Evolutionary conservation across 2,329 filamentous ascomycete genomes (phyloP), one percentile per base, ranked within the genome.

Genomic region (Ilyonectria sp.): DNA sequence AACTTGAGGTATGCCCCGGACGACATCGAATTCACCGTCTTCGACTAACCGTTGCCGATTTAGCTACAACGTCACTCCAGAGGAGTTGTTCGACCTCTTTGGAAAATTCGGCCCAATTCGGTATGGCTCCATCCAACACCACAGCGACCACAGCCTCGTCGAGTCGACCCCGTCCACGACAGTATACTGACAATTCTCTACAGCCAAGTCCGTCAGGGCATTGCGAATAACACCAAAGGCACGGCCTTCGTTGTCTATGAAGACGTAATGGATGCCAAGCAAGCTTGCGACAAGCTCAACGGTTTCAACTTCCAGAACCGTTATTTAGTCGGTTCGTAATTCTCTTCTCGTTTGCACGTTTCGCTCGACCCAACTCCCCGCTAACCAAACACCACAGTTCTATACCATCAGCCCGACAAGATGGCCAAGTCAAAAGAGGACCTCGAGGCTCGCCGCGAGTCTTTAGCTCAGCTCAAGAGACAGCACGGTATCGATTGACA

Each of bases 271-370:
- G 96, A 99, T 88, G 95, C 96, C 75, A 99, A 99, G 87, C 92
- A 94, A 85, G 96, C 96, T 80, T 98, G 96, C 88, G 96, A 99
- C 87, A 98, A 98, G 87, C 89, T 99, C 82, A 99, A 99, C 87
- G 96, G 96, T 81, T 99, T 97, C 91, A 99, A 99, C 87, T 99
- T 99, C 84, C 96, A 99, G 87, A 97, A 95, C 86, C 93, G 96
- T 82, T 99, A 99, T 85, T 93, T 99, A 77, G 96, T 99, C 79
- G 94, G 94, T 97, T 90, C 69, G 94, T 90, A 26, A 40, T 52
- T 40, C 23, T 55, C 37, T 17, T 15, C 23, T n/a, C 46, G 4
- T 7, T 23, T 31, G 19, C 21, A 46, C 15, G 13, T 26, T 23
- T 15, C 15, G 33, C 63, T 43, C 54, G 13, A 52, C 43, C 70